Evolutionary conservation across 2,329 filamentous ascomycete genomes (phyloP).

Genomic region (Microcera coccophila): DNA sequence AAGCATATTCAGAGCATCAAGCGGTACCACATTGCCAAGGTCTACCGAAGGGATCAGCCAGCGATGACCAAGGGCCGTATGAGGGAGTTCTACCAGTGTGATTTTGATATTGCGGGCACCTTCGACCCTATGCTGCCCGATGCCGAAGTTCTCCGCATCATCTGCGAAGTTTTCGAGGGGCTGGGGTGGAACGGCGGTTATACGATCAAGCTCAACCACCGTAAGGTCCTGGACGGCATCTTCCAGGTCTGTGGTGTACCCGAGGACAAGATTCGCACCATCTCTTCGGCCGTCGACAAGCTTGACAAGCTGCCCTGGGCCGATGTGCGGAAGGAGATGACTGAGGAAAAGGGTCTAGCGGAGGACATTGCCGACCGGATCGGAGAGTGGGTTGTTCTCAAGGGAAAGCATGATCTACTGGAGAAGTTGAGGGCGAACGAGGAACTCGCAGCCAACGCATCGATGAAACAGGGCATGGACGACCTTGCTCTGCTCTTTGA

Average conservation of each 20-base stretch:
- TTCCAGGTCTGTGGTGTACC: conserved; percentile 91
- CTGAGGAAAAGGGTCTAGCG: conserved; percentile 80
- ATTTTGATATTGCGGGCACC: conserved; percentile 87
- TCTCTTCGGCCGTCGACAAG: conserved; percentile 93
- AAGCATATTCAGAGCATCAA: conserved; percentile 77
- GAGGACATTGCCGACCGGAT: conserved; percentile 79
- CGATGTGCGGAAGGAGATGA: conserved; percentile 89
- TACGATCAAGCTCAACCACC: conserved; percentile 92
- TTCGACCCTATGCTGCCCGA: conserved; percentile 93
- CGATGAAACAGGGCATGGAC: conserved; percentile 72
- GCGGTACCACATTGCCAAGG: conserved; percentile 92
- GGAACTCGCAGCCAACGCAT: conserved; percentile 64
- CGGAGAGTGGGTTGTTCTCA: conserved; percentile 75
- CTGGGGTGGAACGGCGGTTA: conserved; percentile 71
- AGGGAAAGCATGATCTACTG: conserved; percentile 71
- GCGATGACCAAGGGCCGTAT: conserved; percentile 86
- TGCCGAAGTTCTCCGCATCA: conserved; percentile 80
- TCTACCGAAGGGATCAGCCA: conserved; percentile 49
- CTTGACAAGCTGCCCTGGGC: conserved; percentile 89
- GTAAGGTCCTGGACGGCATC: conserved; percentile 88
- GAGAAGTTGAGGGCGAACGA: conserved; percentile 65
- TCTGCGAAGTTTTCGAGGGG: conserved; percentile 78
- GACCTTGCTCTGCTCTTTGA: conserved; percentile 78
- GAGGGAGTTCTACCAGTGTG: conserved; percentile 96
- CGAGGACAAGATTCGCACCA: conserved; percentile 78